Conservation (phyloP, 2,329 filamentous ascomycete species). For the Epicoccum nigrum region DNA sequence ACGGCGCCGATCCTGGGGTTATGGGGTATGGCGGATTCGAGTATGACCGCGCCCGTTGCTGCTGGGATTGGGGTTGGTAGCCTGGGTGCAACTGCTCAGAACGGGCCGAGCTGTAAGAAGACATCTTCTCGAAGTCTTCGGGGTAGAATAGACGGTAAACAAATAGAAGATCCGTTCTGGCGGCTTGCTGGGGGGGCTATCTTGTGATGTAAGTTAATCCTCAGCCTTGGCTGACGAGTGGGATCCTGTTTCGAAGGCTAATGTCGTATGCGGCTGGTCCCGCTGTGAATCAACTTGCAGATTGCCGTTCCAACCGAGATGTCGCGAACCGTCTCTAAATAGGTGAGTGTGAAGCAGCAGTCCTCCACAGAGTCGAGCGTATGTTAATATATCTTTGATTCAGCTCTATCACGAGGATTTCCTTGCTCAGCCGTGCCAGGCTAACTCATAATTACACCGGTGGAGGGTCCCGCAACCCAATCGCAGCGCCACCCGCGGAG, state of each 20-base stretch:
- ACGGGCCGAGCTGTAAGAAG: conserved; percentile 30
- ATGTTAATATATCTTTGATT: background rate
- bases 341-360: background rate
- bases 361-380: no score
- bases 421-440: conserved; percentile 14
- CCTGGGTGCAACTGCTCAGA: conserved; percentile 22
- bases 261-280: conserved; percentile 19
- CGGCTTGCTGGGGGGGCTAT: background rate
- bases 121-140: conserved; percentile 23
- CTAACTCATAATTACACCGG: conserved; percentile 14
- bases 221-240: conserved; percentile 6
- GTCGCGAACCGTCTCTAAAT: background rate
- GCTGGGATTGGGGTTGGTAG: conserved; percentile 15
- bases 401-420: conserved; percentile 7
- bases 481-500: background rate
- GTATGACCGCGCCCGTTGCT: conserved; percentile 14
- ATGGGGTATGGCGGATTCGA: conserved; percentile 25
- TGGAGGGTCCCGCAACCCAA: background rate
- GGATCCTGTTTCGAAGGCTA: conserved; percentile 13
- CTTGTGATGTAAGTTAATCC: conserved; percentile 3
- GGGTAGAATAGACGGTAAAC: conserved; percentile 14
- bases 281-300: conserved; percentile 9
- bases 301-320: conserved; percentile 3
- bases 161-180: conserved; percentile 7
- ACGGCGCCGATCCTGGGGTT: conserved; percentile 12